phyloP scores from a whole-genome alignment of 306 rosid genomes.

The Acacia melanoxylon region DNA sequence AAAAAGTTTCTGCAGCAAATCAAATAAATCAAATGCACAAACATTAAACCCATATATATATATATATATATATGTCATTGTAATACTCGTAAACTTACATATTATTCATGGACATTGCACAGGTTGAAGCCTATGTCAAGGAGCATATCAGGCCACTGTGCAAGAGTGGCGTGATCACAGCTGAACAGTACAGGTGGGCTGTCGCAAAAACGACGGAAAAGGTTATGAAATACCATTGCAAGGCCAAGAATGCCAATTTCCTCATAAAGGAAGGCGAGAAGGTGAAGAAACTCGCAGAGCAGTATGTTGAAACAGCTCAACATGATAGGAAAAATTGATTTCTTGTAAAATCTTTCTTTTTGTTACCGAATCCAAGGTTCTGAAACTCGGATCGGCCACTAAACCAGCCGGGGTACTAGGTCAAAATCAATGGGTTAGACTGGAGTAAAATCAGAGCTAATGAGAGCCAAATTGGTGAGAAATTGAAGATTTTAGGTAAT shows the following conservation, averaged over 20 bases:
- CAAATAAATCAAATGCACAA: too few relatives aligned
- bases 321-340: constrained; percentile 54
- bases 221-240: constrained; percentile 87
- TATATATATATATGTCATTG: not conserved
- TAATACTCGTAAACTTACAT: not conserved
- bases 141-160: constrained; percentile 93
- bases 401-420: too few relatives aligned
- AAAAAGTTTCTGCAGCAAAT: too few relatives aligned
- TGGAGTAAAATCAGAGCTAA: too few relatives aligned
- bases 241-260: constrained; percentile 86
- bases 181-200: constrained; percentile 93
- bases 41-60: not conserved
- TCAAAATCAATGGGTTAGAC: too few relatives aligned
- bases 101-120: constrained; percentile 30
- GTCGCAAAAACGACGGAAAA: constrained; percentile 83
- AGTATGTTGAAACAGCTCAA: constrained; percentile 82
- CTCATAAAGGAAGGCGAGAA: constrained; percentile 97
- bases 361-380: not conserved
- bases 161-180: constrained; percentile 89
- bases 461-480: not conserved
- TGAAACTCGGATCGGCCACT: too few relatives aligned
- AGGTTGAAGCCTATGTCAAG: constrained; percentile 94
- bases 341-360: constrained; percentile 19
- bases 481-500: too few relatives aligned
- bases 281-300: constrained; percentile 96